These are phyloP conservation scores for Chamaecrista fasciculata DNA, from an alignment of 306 rosid species.

Conservation along the genomic window DNA sequence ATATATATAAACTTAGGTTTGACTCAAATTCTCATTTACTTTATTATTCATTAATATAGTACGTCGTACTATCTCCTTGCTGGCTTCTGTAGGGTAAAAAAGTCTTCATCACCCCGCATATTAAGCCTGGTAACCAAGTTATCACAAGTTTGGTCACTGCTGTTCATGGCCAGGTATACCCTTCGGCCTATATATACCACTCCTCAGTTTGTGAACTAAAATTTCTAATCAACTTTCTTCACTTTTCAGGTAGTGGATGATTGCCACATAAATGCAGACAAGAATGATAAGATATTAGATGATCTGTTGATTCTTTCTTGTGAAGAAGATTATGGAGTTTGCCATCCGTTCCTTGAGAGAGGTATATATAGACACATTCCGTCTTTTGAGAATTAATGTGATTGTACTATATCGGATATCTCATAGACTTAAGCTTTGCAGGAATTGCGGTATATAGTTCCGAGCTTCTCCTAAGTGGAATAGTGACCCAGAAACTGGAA, in stretches of 20 bases:
- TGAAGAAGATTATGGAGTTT: conserved; percentile 46
- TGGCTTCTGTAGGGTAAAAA: conserved; percentile 39
- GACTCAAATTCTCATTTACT: conserved; percentile 19
- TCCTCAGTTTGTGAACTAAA: not conserved
- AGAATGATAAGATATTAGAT: conserved; percentile 29
- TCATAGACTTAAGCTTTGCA: conserved; percentile 29
- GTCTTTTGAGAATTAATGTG: conserved; percentile 8
- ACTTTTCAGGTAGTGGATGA: conserved; percentile 50
- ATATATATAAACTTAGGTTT: conserved; percentile 4
- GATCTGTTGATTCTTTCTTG: conserved; percentile 53
- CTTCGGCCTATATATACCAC: conserved; percentile 13
- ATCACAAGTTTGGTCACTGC: conserved; percentile 39
- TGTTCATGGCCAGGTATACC: conserved; percentile 50
- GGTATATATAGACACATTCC: conserved; percentile 29
- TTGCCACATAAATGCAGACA: conserved; percentile 27
- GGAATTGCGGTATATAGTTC: conserved; percentile 43
- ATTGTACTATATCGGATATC: not conserved
- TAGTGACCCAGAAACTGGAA: conserved; percentile 42
- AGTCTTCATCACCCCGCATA: conserved; percentile 44
- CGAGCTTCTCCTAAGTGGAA: conserved; percentile 56
- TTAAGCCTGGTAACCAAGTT: conserved; percentile 49
- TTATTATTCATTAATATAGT: not conserved
- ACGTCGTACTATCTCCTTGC: conserved; percentile 22
- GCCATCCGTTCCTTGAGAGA: conserved; percentile 38
- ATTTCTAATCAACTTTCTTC: conserved; percentile 16